A percentile compares a stretch with the other conserved stretches of the same genome.
phyloP scores from a whole-genome alignment of 1,139 yeast species.

The Candida freyschussii region DNA sequence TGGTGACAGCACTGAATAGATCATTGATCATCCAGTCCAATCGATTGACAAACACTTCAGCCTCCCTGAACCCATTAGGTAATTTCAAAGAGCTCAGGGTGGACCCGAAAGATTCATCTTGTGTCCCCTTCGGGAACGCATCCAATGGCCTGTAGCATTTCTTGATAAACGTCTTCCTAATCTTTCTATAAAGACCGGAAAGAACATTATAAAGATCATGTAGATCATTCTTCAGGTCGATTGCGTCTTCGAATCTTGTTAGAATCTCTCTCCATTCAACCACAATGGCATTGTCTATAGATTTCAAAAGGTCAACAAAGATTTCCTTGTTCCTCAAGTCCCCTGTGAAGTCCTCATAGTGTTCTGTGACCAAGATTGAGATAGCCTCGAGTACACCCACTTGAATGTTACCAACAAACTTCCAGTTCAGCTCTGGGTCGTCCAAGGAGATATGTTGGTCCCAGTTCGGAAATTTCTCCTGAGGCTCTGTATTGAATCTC shows the following conservation, averaged over 20 bases:
- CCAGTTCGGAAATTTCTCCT: constrained; percentile 42
- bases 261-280: constrained; percentile 63
- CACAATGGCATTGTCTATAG: constrained; percentile 62
- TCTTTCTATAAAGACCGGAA: constrained; percentile 57
- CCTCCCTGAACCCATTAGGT: constrained; percentile 29
- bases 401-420: constrained; percentile 65
- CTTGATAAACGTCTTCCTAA: constrained; percentile 70
- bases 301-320: constrained; percentile 62
- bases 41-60: constrained; percentile 56
- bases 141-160: constrained; percentile 73
- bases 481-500: constrained; percentile 15
- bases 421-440: constrained; percentile 41
- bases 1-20: constrained; percentile 53
- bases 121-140: constrained; percentile 21
- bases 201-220: constrained; percentile 40
- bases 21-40: constrained; percentile 61
- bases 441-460: constrained; percentile 27
- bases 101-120: constrained; percentile 8
- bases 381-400: constrained; percentile 78
- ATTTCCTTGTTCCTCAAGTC: constrained; percentile 57
- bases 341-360: constrained; percentile 71
- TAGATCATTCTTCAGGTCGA: constrained; percentile 30
- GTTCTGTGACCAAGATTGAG: constrained; percentile 64
- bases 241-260: constrained; percentile 23
- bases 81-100: constrained; percentile 18